A percentile compares a stretch with the other conserved stretches of the same genome.
Conservation (phyloP, 1,139 yeast genomes). For the Debaryomycetaceae sp. region DNA sequence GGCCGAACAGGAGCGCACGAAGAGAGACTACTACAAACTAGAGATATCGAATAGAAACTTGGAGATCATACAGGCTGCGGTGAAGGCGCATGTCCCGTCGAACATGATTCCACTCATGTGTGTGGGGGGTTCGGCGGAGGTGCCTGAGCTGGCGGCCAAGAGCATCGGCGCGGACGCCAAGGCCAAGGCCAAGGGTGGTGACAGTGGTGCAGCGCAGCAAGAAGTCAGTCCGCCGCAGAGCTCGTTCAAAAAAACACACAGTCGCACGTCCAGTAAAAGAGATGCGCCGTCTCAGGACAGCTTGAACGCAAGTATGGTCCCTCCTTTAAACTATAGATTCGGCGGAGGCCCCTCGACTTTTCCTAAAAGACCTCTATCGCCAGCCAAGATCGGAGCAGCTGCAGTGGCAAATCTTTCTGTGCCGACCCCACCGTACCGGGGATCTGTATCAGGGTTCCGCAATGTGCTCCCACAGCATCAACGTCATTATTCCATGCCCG, state of each 20-base stretch:
- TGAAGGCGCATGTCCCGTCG: conserved; percentile 63
- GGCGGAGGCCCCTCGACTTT: conserved; percentile 27
- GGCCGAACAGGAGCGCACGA: conserved; percentile 77
- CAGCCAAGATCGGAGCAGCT: conserved; percentile 70
- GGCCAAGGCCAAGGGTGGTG: conserved; percentile 4
- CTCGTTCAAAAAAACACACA: conserved; percentile 2
- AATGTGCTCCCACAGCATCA: conserved; percentile 29
- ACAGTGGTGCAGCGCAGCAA: neutral
- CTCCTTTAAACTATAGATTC: conserved; percentile 40
- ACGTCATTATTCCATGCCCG: conserved; percentile 45
- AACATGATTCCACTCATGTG: conserved; percentile 66
- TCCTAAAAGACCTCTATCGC: conserved; percentile 41
- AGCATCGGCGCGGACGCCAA: conserved; percentile 6
- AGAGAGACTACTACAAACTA: conserved; percentile 71
- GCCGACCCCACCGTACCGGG: conserved; percentile 30
- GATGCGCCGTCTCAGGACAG: conserved; percentile 9
- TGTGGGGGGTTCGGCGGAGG: conserved; percentile 15
- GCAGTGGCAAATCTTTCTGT: conserved; percentile 57
- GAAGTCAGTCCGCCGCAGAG: neutral
- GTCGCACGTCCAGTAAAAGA: conserved; percentile 4
- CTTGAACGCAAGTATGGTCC: conserved; percentile 26
- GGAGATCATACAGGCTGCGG: conserved; percentile 60
- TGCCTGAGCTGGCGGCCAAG: neutral
- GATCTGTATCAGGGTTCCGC: conserved; percentile 13
- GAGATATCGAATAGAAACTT: conserved; percentile 62